Evolutionary conservation across 495 filamentous ascomycete genomes (phyloP), one percentile per base, ranked within the genome.

Genomic region (Apiosordaria backusii): DNA sequence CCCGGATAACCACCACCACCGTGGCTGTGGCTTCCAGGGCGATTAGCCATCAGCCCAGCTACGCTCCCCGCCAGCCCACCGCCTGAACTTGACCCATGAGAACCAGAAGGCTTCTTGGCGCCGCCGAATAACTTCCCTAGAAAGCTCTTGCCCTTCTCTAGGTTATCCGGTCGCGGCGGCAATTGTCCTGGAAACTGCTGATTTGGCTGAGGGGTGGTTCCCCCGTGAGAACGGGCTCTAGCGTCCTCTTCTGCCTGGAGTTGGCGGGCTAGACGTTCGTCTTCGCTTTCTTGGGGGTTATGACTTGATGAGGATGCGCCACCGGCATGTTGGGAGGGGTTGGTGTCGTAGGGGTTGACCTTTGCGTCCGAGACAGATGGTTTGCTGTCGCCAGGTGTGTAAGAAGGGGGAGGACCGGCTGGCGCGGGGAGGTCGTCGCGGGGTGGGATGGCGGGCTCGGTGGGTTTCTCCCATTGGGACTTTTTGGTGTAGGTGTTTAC

Each of bases 381-480:
- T 4, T 40, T 57, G 59, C 68, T 68, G 18, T 77, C 67, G 65
- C 79, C 79, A 2, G 79, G 74, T 4, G 80, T 72, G 78, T 95
- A 93, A 58, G 84, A 81, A 3, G 91, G 91, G 4, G 90, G 91
- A 0, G 86, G 80, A 23, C 80, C 86, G 15, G 80, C 68, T 4
- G 85, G 80, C 40, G 80, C 73, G 50, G 71, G 75, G 65, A 77
- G 73, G 35, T 66, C 71, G 60, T 72, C 68, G 27, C 80, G 75
- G 23, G 81, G 82, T 4, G 69, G 67, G n/a, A 82, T 80, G 64
- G 86, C 81, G 19, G 89, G 85, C 60, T 81, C 78, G 50, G 86
- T 88, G 25, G 92, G 92, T 57, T 80, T 85, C 3, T 95, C 90
- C 92, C 92, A 97, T 84, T 92, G 89, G 4, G 93, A 96, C 70